A percentile compares a stretch with the other conserved stretches of the same genome.
These are phyloP conservation scores for Diatrype stigma DNA, from an alignment of 2,329 filamentous ascomycete species.

Conservation along the genomic window DNA sequence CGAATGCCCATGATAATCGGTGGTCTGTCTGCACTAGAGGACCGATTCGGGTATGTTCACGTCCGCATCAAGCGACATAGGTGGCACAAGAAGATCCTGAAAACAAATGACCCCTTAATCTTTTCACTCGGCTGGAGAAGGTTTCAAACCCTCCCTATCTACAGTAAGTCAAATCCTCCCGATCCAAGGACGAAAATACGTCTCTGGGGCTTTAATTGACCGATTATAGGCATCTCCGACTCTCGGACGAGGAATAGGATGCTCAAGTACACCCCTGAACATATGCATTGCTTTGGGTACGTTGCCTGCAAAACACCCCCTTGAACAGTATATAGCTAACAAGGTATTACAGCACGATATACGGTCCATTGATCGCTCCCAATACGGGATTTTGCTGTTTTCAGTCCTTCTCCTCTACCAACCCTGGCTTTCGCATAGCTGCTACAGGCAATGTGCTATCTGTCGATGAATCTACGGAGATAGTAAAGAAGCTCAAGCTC, in stretches of 20 bases:
- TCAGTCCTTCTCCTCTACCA: constrained; percentile 79
- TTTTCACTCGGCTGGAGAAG: constrained; percentile 95
- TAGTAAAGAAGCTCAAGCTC: constrained; percentile 98
- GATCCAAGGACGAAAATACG: background rate
- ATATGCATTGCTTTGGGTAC: constrained; percentile 91
- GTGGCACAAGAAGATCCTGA: constrained; percentile 99
- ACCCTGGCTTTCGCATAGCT: constrained; percentile 87
- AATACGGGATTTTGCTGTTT: constrained; percentile 96
- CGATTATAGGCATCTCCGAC: constrained; percentile 65
- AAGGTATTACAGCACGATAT: constrained; percentile 63
- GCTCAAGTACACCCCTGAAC: constrained; percentile 98
- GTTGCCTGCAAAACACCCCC: background rate
- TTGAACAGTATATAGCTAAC: background rate
- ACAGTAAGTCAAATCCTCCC: constrained; percentile 48
- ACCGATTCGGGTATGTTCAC: constrained; percentile 92
- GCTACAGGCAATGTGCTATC: constrained; percentile 90
- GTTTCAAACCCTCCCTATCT: constrained; percentile 89
- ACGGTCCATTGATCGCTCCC: constrained; percentile 88
- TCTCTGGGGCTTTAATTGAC: background rate
- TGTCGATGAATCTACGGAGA: constrained; percentile 93
- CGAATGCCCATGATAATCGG: constrained; percentile 82
- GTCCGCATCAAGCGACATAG: constrained; percentile 94
- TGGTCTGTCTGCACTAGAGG: constrained; percentile 88
- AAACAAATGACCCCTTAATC: constrained; percentile 95
- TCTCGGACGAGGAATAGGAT: constrained; percentile 91